Base-by-base conservation (phyloP, 495 filamentous ascomycete genomes). In the Penicillium maclennaniae region DNA sequence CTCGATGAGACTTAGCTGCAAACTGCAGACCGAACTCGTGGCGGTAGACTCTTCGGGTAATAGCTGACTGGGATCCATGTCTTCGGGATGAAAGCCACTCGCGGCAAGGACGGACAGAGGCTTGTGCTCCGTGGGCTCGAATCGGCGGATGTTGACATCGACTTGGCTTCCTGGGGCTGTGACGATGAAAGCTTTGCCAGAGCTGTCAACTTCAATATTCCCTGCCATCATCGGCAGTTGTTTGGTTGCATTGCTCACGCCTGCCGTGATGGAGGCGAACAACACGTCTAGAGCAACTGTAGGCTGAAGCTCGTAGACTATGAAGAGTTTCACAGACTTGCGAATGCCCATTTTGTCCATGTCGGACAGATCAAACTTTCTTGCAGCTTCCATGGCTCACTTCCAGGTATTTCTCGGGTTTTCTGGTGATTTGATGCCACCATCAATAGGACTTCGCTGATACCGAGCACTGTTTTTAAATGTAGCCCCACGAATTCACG, bases 211-310 rank as follows among this genome's bases (percentile, higher is more conserved):
- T 23, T 58, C 40, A 16, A 67, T 15, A 21, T 43, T 45, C 10
- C 64, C 64, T 42, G 61, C 54, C 56, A 67, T 58, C 17, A 67
- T 60, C 2, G 64, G 61, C n/a, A 62, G 15, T 16, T 58, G 58
- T 14, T 21, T 20, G 20, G 48, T 56, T 41, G 64, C 61, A n/a
- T 67, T 58, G 17, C 28, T 53, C 17, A 67, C 17, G 1, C 64
- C 64, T 48, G 57, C 58, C 14, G 23, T 42, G 10, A 64, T 12
- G 8, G 64, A 60, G 25, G 51, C 23, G 14, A 64, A 37, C 38
- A 60, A n/a, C 0, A 43, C 31, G 20, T 60, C 45, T 17, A 26
- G 25, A 42, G 62, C 37, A 34, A 45, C 36, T 7, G 37, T 31
- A 23, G 50, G 19, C 15, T 37, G 36, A 8, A 61, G 39, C 28